A percentile compares a stretch with the other conserved stretches of the same genome.
phyloP scores from a whole-genome alignment of 1,284 basidiomycete genomes.

The Rhodotorula mucilaginosa region DNA sequence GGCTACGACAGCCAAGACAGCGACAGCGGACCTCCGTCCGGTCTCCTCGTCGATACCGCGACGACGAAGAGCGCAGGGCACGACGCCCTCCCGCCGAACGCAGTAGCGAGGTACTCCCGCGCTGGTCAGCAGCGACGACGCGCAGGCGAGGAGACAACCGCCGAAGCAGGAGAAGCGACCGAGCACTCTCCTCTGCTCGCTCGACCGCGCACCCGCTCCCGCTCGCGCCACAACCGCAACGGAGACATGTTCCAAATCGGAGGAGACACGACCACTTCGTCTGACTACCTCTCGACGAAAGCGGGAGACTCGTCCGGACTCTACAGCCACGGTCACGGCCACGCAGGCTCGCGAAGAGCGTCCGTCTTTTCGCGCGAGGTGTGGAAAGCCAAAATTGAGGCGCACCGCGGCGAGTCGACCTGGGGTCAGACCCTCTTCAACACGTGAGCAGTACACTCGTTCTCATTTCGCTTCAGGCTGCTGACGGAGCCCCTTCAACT shows the following conservation, averaged over 20 bases:
- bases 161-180: not conserved
- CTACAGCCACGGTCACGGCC: not conserved
- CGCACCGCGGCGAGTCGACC: constrained; percentile 35
- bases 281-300: not conserved
- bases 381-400: constrained; percentile 27
- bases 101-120: constrained; percentile 1
- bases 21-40: not conserved
- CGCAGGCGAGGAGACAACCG: not conserved
- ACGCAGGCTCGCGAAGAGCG: not conserved
- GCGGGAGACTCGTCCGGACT: not conserved
- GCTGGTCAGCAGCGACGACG: not conserved
- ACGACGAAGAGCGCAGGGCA: constrained; percentile 7
- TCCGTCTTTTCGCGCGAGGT: constrained; percentile 26
- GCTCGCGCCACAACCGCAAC: not conserved
- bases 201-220: not conserved
- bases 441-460: constrained; percentile 49
- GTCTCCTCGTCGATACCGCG: not conserved
- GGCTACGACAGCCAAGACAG: not conserved
- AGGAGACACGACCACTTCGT: not conserved
- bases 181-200: constrained; percentile 12
- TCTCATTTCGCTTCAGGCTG: too few relatives aligned
- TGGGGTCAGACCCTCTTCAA: constrained; percentile 65
- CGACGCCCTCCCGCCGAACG: constrained; percentile 29
- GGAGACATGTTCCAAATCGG: not conserved
- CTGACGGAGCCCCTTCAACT: not conserved